A percentile compares a stretch with the other conserved stretches of the same genome.
Evolutionary conservation across 1,284 basidiomycete genomes (phyloP).

Genomic region (Ganoderma boninense): DNA sequence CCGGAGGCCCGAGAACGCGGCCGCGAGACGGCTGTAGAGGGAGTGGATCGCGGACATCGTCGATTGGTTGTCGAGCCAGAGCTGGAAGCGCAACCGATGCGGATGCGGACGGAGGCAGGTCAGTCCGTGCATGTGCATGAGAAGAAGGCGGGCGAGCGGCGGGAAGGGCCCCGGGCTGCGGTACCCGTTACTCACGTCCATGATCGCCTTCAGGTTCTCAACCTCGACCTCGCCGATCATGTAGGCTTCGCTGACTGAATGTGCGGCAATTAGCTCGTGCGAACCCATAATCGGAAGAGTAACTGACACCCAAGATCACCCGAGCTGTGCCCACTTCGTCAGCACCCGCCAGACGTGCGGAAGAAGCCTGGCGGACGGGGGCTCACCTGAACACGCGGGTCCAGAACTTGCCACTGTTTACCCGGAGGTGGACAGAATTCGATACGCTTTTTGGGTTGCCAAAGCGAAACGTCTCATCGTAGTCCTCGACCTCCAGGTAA

Average conservation of each 20-base stretch:
- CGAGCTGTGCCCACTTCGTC: constrained; percentile 49
- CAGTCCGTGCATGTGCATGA: constrained; percentile 7
- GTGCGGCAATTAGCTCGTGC: constrained; percentile 10
- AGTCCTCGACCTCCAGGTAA: constrained; percentile 69
- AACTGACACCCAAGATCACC: constrained; percentile 78
- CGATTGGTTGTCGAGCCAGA: constrained; percentile 86
- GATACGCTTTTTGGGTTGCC: constrained; percentile 60
- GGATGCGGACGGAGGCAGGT: neutral
- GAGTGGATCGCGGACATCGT: constrained; percentile 74
- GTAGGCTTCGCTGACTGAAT: constrained; percentile 86
- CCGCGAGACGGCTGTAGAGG: constrained; percentile 69
- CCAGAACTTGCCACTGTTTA: constrained; percentile 84
- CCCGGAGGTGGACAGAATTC: constrained; percentile 69
- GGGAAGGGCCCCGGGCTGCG: constrained; percentile 3
- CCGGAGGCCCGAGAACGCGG: constrained; percentile 74
- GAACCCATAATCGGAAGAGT: neutral
- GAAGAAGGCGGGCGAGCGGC: constrained; percentile 11
- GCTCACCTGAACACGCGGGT: constrained; percentile 72
- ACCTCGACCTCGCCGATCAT: constrained; percentile 86
- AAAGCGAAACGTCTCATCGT: constrained; percentile 62
- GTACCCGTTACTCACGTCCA: constrained; percentile 67
- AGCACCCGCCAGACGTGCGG: constrained; percentile 4
- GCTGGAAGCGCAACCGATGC: constrained; percentile 50
- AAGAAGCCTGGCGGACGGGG: neutral
- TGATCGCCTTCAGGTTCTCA: constrained; percentile 74